phyloP scores from a whole-genome alignment of 306 rosid genomes.

The Lagenaria siceraria region DNA sequence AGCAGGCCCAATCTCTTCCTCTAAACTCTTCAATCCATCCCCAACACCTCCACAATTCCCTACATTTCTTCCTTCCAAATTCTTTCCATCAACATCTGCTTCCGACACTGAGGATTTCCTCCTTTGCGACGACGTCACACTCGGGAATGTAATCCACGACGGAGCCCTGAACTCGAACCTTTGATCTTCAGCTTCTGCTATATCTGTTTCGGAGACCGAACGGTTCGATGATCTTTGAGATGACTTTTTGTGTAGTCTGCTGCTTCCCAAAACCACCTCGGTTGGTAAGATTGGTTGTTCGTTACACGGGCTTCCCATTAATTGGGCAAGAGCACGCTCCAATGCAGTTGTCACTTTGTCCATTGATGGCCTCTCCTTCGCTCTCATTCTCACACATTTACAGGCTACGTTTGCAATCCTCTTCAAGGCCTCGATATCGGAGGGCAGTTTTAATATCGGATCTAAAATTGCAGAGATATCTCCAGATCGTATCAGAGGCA shows the following conservation, averaged over 20 bases:
- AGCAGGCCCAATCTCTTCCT: conserved; percentile 96
- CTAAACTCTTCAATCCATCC: conserved; percentile 82
- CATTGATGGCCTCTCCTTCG: conserved; percentile 95
- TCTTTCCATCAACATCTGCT: conserved; percentile 68
- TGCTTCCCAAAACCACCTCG: conserved; percentile 86
- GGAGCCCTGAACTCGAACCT: conserved; percentile 86
- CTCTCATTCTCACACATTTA: conserved; percentile 93
- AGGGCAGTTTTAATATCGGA: conserved; percentile 57
- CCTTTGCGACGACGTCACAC: conserved; percentile 94
- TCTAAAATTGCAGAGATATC: conserved; percentile 46
- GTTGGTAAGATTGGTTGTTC: conserved; percentile 95
- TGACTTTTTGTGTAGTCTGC: conserved; percentile 74
- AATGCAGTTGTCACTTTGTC: conserved; percentile 90
- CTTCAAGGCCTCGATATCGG: conserved; percentile 65
- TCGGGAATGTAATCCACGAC: conserved; percentile 91
- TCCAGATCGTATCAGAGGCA: conserved; percentile 66
- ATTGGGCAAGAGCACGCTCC: conserved; percentile 68
- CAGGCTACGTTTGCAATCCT: conserved; percentile 90
- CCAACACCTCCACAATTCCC: conserved; percentile 38
- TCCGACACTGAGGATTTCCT: conserved; percentile 86
- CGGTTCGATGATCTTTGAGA: conserved; percentile 79
- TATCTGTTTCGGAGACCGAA: conserved; percentile 65
- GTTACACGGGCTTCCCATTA: conserved; percentile 86
- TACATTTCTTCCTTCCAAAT: conserved; percentile 38
- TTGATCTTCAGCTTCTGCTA: conserved; percentile 65